A percentile compares a stretch with the other conserved stretches of the same genome.
Evolutionary conservation across 345 rosid genomes (phyloP).

Genomic region (Pseudoturritis turrita): DNA sequence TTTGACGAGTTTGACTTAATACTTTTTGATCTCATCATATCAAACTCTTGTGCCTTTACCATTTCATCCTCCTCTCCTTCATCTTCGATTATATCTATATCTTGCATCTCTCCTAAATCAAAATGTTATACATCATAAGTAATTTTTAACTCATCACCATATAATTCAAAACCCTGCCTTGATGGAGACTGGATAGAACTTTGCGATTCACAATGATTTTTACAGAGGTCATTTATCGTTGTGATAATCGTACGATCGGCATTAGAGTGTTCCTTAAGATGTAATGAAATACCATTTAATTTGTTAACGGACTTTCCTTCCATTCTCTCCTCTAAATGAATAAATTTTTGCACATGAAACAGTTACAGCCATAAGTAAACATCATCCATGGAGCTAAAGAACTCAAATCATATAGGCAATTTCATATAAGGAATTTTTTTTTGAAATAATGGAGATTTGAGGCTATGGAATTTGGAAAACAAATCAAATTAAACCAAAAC

Average conservation of each 20-base stretch:
- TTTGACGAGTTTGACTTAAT: constrained; percentile 35
- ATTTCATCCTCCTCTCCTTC: constrained; percentile 35
- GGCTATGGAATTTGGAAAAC: neutral
- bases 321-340: neutral
- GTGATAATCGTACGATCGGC: constrained; percentile 35
- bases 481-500: neutral
- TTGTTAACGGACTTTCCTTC: constrained; percentile 6
- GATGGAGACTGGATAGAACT: constrained; percentile 83
- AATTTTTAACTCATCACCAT: constrained; percentile 85
- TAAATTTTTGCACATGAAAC: neutral
- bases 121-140: constrained; percentile 80
- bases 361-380: neutral
- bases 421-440: neutral
- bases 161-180: constrained; percentile 67
- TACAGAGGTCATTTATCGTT: constrained; percentile 74
- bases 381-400: constrained; percentile 15
- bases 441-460: neutral
- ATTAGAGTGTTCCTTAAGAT: neutral
- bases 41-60: constrained; percentile 40
- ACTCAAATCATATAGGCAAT: neutral
- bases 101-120: constrained; percentile 59
- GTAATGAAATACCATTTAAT: neutral
- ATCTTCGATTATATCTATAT: constrained; percentile 48
- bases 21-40: constrained; percentile 38
- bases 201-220: constrained; percentile 82